Base-by-base conservation (phyloP, 768 basidiomycete genomes). In the Suillus occidentalis region DNA sequence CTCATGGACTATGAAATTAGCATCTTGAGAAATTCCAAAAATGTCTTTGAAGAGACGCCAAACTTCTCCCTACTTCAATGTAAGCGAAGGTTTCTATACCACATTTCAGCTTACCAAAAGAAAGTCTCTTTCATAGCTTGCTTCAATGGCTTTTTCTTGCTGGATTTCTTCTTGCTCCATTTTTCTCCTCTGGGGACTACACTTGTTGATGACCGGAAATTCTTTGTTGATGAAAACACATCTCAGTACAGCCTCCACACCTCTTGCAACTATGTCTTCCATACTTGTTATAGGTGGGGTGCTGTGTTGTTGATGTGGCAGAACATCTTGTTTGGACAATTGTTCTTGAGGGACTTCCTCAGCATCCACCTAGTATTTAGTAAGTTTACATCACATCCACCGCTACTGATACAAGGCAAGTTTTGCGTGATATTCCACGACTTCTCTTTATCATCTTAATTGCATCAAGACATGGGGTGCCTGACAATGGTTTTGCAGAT, bases 31-130 rank as follows among this genome's bases (percentile, higher is more conserved):
- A 6, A 42, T 42, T 7, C 18, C 18, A 16, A 42, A 42, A 6
- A 8, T 16, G 7, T 42, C 40, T 18, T 42, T 42, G 16, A 16
- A 13, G 40, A 42, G 16, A 42, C 6, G 40, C 6, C 16, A 0
- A 6, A 42, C 7, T 18, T 42, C 40, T 16, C 40, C 16, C 40
- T 42, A 18, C 40, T 42, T 42, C 40, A 18, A 7, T 18, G 16
- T 42, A 42, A 42, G 40, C 7, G 14, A 13, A 6, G 7, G 16
- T 42, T 42, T 42, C 40, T 18, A 42, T 42, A 42, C 7, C 16
- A 3, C 16, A 18, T 42, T 16, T 42, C 6, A 16, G 40, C 40
- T 42, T 42, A 69, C 43, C 67, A 67, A 61, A 25, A 65, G 56
- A 9, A 65, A 67, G 37, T 60, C 36, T 6, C 36, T 42, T 28